Evolutionary conservation across 164 flowering plant species (phyloP), one percentile per base, ranked within the genome.

Genomic region (Vitis amurensis): DNA sequence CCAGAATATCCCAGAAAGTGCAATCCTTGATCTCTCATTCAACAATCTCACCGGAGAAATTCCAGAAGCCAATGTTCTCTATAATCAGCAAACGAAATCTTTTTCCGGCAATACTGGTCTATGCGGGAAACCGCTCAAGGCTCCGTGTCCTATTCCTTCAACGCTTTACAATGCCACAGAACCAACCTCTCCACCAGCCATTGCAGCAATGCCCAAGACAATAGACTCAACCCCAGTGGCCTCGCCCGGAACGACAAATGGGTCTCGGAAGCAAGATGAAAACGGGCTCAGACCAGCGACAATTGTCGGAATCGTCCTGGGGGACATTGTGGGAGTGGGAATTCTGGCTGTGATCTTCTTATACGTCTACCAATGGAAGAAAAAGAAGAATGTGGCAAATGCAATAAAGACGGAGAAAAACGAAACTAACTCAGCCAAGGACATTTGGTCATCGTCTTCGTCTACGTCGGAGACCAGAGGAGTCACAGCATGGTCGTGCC

Each of bases 191-290:
- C 77, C 91, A 61, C 89, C 92, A 0, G 93, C 93, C 8, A 80
- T 87, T 69, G 93, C 92, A 1, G 95, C 81, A 3, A 80, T 86
- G 7, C 94, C 94, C 0, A 87, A 76, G 71, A 68, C 81, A 0
- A 50, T 79, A 1, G 77, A 71, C 30, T 67, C 85, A 29, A 51
- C 48, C 37, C 68, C 86, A 1, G 59, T 0, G 1, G 44, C 50
- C n/a, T 31, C 78, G 0, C 59, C 81, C 0, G 73, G 55, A 23
- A 31, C 68, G 3, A 0, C 56, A 3, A 51, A 63, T 50, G 55
- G 58, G 7, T 47, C 62, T 1, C 59, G 63, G 23, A 12, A 56
- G 2, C 68, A 69, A 44, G 30, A 50, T 37, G 51, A 69, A 37
- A 71, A 47, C 51, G 74, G 84, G 67, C 78, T 91, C 4, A 75